Conservation (phyloP, 2,329 filamentous ascomycete species). For the Zasmidium cellare region DNA sequence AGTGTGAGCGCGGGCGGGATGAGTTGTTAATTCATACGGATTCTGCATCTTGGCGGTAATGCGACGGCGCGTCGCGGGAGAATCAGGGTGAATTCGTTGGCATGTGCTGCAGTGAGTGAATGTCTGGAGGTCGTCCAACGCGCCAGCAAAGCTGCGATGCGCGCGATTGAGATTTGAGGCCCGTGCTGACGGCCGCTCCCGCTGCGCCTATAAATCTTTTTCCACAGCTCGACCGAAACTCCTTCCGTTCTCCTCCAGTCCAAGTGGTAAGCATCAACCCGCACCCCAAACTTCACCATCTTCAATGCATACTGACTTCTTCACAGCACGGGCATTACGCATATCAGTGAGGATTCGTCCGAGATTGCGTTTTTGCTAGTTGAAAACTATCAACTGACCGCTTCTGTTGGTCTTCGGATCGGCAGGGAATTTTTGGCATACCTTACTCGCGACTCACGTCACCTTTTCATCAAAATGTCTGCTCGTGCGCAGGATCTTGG, state of each 20-base stretch:
- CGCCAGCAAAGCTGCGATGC: not conserved
- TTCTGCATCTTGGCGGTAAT: constrained; percentile 19
- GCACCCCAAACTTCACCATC: too few species aligned
- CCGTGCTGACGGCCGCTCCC: not conserved
- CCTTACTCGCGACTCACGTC: constrained; percentile 3
- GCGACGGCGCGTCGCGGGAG: constrained; percentile 12
- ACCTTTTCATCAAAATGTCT: constrained; percentile 26
- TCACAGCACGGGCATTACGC: constrained; percentile 70
- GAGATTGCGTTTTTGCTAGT: constrained; percentile 88
- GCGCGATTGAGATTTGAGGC: constrained; percentile 1
- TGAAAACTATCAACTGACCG: constrained; percentile 81
- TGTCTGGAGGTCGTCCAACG: not conserved
- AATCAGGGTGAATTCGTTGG: not conserved
- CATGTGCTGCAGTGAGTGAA: not conserved
- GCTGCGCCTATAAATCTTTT: too few species aligned
- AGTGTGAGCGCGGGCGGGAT: constrained; percentile 2
- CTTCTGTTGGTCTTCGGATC: constrained; percentile 70
- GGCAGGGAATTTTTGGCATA: constrained; percentile 75
- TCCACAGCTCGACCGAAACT: too few species aligned
- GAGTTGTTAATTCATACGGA: constrained; percentile 13
- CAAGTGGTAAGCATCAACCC: too few species aligned
- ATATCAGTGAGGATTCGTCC: constrained; percentile 85
- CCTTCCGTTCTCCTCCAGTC: too few species aligned
- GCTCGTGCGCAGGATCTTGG: constrained; percentile 14
- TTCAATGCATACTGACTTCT: too few species aligned